Evolutionary conservation across 129 eudicot genomes (phyloP), one percentile per base, ranked within the genome.

Genomic region (Escallonia rubra): DNA sequence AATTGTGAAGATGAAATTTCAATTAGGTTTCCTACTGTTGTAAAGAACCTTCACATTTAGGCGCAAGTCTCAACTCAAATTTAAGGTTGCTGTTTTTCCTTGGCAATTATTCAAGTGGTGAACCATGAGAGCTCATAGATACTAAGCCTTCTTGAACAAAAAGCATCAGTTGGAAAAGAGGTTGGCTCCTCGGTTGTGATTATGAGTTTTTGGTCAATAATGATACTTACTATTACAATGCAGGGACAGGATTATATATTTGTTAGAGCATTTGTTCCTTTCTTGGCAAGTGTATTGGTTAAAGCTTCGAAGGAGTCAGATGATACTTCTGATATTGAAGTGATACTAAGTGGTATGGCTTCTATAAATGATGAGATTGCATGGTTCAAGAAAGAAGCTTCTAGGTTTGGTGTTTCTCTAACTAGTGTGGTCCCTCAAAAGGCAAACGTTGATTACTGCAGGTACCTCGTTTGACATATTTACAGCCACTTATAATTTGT

Each of bases 201-300:
- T 23, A 23, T 23, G 34, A 23, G 34, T 23, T n/a, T n/a, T n/a
- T 23, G 34, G 0, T 23, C 34, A 9, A 57, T 5, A 34, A 34
- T 39, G 6, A 40, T 38, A 16, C n/a, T 58, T 34, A 8, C 6
- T 39, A 58, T 58, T 34, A 58, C 8, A 64, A 52, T 73, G 67
- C 89, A 92, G 98, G 96, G 89, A 44, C 96, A 89, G 66, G 98
- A 92, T 76, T 86, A 86, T 65, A 73, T 89, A 72, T 92, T 82
- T 65, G 98, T 93, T 14, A 84, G 96, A 68, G 81, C 84, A 45
- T 84, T 89, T 38, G 72, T 89, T 52, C 98, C 98, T 4, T 92
- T 92, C 58, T 82, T 68, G 7, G 96, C 98, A 16, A 89, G 98
- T 66, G 52, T 71, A 40, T 63, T 93, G 76, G 48, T 84, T 66